These are phyloP conservation scores for Barnettozyma botsteinii DNA, from an alignment of 805 yeast species.

Conservation along the genomic window DNA sequence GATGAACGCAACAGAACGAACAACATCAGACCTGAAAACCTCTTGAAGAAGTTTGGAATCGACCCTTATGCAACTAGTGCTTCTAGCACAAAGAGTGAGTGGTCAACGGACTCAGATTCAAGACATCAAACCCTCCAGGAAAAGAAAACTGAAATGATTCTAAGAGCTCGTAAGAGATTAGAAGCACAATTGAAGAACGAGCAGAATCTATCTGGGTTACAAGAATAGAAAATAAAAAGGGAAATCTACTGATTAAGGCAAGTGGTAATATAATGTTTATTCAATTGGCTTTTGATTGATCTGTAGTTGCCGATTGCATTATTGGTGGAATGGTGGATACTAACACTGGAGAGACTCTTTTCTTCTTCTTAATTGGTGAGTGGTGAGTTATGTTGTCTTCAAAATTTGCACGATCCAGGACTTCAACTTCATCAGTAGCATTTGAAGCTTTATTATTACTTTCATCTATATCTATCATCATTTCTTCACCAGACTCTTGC, in stretches of 20 bases:
- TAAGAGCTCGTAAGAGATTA: constrained; percentile 57
- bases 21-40: constrained; percentile 25
- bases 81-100: constrained; percentile 22
- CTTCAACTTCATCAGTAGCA: not conserved
- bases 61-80: constrained; percentile 15
- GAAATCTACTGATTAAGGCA: not conserved
- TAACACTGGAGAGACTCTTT: constrained; percentile 18
- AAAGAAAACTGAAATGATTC: constrained; percentile 52
- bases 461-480: too few relatives aligned
- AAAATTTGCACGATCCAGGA: not conserved
- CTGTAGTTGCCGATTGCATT: not conserved
- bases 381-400: not conserved
- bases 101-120: constrained; percentile 40
- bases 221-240: constrained; percentile 5
- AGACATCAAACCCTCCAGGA: constrained; percentile 39
- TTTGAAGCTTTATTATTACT: too few relatives aligned
- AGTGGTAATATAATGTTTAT: not conserved
- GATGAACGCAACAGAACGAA: constrained; percentile 18
- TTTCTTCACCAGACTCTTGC: too few relatives aligned
- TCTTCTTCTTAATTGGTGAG: constrained; percentile 26
- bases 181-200: constrained; percentile 28
- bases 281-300: not conserved
- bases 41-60: constrained; percentile 40
- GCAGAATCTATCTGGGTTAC: constrained; percentile 19
- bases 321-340: constrained; percentile 2